phyloP scores from a whole-genome alignment of 179 eudicot species.

The Gypsophila paniculata region DNA sequence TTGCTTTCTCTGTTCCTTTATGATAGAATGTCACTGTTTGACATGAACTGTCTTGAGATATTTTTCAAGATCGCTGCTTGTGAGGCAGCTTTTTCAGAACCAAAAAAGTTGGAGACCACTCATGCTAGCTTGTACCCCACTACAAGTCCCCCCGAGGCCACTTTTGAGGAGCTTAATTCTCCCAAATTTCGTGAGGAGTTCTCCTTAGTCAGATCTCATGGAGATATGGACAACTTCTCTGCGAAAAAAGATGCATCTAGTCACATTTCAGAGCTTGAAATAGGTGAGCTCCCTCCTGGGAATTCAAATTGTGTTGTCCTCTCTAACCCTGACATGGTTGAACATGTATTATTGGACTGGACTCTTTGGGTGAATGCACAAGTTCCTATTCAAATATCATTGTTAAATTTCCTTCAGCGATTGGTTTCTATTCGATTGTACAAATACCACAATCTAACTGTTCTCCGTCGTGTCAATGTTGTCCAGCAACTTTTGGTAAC shows the following conservation, averaged over 20 bases:
- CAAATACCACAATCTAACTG: conserved; percentile 87
- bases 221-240: conserved; percentile 89
- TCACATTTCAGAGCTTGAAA: conserved; percentile 89
- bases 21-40: conserved; percentile 88
- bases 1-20: conserved; percentile 80
- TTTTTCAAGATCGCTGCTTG: conserved; percentile 99
- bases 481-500: conserved; percentile 96
- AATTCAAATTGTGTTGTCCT: conserved; percentile 91
- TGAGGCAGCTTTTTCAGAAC: conserved; percentile 91
- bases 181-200: conserved; percentile 79
- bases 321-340: conserved; percentile 97
- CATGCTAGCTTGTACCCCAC: conserved; percentile 46
- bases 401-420: conserved; percentile 90
- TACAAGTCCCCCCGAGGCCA: conserved; percentile 43
- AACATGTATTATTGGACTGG: conserved; percentile 97
- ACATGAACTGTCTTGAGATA: conserved; percentile 93
- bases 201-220: conserved; percentile 80
- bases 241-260: conserved; percentile 75
- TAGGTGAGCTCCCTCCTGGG: conserved; percentile 61
- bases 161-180: conserved; percentile 67
- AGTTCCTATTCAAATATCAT: conserved; percentile 82
- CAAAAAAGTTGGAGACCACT: conserved; percentile 51
- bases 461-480: conserved; percentile 84
- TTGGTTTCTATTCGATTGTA: conserved; percentile 97
- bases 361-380: conserved; percentile 97